Percentiles rank a stretch among this genome's conserved stretches.
Evolutionary conservation across 2,329 filamentous ascomycete species (phyloP).

Genomic region (Xylaria sp.): DNA sequence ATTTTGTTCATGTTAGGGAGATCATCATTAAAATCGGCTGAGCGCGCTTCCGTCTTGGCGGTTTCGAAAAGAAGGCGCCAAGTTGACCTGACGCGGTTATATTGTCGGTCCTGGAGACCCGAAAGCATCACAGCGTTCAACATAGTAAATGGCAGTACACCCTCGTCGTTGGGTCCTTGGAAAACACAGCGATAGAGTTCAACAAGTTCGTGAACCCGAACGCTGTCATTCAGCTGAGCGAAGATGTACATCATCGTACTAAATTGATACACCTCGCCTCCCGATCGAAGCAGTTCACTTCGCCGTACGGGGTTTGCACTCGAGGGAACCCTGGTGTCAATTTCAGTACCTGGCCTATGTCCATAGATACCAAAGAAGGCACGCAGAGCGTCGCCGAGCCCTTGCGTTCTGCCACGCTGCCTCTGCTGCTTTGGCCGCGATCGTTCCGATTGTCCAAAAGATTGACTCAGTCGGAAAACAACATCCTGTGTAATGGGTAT

Average conservation of each 20-base stretch:
- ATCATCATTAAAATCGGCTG: constrained; percentile 44
- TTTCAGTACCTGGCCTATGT: constrained; percentile 28
- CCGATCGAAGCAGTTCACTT: constrained; percentile 40
- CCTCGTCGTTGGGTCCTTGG: constrained; percentile 49
- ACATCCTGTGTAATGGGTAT: constrained; percentile 57
- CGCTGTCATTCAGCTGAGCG: constrained; percentile 58
- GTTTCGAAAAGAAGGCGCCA: constrained; percentile 72
- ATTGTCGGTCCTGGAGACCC: constrained; percentile 67
- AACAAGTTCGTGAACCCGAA: constrained; percentile 68
- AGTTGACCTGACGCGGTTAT: constrained; percentile 69
- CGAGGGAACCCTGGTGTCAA: constrained; percentile 28
- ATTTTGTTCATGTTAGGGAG: constrained; percentile 54
- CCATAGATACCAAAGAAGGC: constrained; percentile 51
- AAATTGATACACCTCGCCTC: constrained; percentile 49
- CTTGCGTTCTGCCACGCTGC: constrained; percentile 39
- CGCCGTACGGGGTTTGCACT: constrained; percentile 4
- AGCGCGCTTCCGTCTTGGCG: constrained; percentile 58
- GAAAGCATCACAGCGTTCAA: constrained; percentile 75
- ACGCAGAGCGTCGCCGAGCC: constrained; percentile 51
- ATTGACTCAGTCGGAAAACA: constrained; percentile 57
- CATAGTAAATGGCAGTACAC: constrained; percentile 63
- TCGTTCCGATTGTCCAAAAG: constrained; percentile 52
- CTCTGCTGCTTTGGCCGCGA: constrained; percentile 42
- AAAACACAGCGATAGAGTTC: constrained; percentile 61
- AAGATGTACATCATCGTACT: constrained; percentile 56